phyloP scores from a whole-genome alignment of 1,284 basidiomycete species.

The Hypsizygus ulmarius region DNA sequence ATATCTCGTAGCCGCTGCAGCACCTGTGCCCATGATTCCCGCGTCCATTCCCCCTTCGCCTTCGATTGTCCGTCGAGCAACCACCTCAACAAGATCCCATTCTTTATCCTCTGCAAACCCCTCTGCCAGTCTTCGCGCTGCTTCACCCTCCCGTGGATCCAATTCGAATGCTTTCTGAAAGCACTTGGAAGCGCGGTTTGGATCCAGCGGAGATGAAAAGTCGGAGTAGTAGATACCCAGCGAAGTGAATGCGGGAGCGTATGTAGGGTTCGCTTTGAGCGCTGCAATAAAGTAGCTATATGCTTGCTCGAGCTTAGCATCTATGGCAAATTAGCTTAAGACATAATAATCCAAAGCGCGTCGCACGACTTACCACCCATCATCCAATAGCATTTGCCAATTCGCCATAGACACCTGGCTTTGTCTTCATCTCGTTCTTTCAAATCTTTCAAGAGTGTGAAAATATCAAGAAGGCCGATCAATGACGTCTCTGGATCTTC shows the following conservation, averaged over 20 bases:
- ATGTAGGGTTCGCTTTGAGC: constrained; percentile 74
- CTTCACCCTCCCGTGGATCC: constrained; percentile 84
- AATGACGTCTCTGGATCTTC: constrained; percentile 53
- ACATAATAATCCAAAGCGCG: neutral
- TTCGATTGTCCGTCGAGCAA: constrained; percentile 89
- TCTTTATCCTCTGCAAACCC: constrained; percentile 92
- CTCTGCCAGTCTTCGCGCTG: constrained; percentile 81
- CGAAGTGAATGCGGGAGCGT: constrained; percentile 91
- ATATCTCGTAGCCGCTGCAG: constrained; percentile 48
- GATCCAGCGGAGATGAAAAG: constrained; percentile 70
- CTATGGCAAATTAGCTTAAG: constrained; percentile 26
- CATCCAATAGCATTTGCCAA: constrained; percentile 80
- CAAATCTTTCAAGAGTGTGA: constrained; percentile 53
- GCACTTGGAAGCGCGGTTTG: constrained; percentile 87
- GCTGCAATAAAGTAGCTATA: constrained; percentile 84
- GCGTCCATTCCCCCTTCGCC: constrained; percentile 82
- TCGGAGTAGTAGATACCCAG: constrained; percentile 90
- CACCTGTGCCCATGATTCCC: constrained; percentile 47
- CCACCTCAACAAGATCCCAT: constrained; percentile 95
- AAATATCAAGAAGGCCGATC: constrained; percentile 56
- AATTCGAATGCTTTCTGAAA: constrained; percentile 99
- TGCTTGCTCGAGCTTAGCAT: constrained; percentile 53
- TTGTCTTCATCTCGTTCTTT: constrained; percentile 55
- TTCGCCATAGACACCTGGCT: constrained; percentile 81
- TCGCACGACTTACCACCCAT: constrained; percentile 55